These are phyloP conservation scores for Trichophyton verrucosum DNA, from an alignment of 2,329 filamentous ascomycete species.

Conservation along the genomic window DNA sequence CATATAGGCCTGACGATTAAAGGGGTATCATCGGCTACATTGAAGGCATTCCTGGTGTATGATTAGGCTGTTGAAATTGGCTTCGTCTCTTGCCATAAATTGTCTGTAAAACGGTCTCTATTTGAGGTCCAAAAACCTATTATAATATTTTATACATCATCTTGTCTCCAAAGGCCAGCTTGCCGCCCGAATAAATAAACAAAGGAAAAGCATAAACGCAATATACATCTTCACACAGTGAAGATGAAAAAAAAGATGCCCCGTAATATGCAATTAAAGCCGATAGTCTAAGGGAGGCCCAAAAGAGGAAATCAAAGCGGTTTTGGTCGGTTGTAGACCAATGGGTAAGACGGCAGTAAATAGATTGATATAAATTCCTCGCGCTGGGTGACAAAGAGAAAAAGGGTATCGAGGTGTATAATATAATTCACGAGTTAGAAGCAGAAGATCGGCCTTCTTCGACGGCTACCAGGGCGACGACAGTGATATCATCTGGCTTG, in stretches of 20 bases:
- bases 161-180: neutral
- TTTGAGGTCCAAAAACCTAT: neutral
- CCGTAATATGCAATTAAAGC: neutral
- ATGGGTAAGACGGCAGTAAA: neutral
- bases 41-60: neutral
- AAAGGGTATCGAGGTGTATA: neutral
- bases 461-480: slow-evolving; percentile 65
- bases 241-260: neutral
- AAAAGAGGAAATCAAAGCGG: neutral
- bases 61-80: neutral
- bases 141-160: neutral
- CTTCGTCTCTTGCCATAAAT: neutral
- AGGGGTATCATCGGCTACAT: neutral
- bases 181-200: neutral
- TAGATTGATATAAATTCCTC: neutral
- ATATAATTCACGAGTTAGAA: neutral
- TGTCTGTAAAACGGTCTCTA: neutral
- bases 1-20: slow-evolving; percentile 20
- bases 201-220: neutral
- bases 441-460: slow-evolving; percentile 35
- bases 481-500: slow-evolving; percentile 92
- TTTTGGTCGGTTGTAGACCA: neutral
- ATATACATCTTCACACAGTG: neutral
- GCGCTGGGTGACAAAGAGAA: neutral
- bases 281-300: neutral